phyloP scores from a whole-genome alignment of 768 basidiomycete species.

The Coprinopsis sp. region DNA sequence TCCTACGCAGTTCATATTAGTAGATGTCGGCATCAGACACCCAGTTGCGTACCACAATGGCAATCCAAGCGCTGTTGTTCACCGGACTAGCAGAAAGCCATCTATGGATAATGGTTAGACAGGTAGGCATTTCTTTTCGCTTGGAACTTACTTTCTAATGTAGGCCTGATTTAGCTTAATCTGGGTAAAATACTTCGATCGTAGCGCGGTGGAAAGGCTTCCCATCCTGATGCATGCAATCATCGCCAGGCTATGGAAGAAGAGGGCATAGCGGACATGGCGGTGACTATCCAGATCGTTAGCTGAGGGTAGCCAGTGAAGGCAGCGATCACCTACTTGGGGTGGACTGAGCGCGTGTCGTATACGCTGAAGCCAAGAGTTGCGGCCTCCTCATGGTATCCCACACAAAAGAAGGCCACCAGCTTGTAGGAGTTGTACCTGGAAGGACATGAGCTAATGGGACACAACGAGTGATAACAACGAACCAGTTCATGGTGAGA shows the following conservation, averaged over 20 bases:
- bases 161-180: conserved; percentile 56
- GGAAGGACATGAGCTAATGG: neutral
- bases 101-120: conserved; percentile 26
- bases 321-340: conserved; percentile 43
- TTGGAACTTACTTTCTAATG: conserved; percentile 46
- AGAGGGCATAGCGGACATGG: conserved; percentile 62
- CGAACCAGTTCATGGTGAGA: conserved; percentile 59
- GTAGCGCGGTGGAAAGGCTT: conserved; percentile 28
- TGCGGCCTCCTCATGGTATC: conserved; percentile 55
- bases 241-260: conserved; percentile 68
- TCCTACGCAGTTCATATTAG: conserved; percentile 38
- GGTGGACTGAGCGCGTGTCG: conserved; percentile 51
- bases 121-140: neutral
- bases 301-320: conserved; percentile 1
- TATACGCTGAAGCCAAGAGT: conserved; percentile 60
- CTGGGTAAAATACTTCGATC: conserved; percentile 47
- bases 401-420: conserved; percentile 60
- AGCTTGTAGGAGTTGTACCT: conserved; percentile 72
- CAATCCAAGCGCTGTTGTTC: conserved; percentile 65
- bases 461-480: neutral
- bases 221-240: conserved; percentile 53
- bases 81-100: conserved; percentile 70
- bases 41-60: conserved; percentile 49
- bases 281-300: conserved; percentile 43
- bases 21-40: neutral